Evolutionary conservation across 179 eudicot species (phyloP).

Genomic region (Beta corolliflora): DNA sequence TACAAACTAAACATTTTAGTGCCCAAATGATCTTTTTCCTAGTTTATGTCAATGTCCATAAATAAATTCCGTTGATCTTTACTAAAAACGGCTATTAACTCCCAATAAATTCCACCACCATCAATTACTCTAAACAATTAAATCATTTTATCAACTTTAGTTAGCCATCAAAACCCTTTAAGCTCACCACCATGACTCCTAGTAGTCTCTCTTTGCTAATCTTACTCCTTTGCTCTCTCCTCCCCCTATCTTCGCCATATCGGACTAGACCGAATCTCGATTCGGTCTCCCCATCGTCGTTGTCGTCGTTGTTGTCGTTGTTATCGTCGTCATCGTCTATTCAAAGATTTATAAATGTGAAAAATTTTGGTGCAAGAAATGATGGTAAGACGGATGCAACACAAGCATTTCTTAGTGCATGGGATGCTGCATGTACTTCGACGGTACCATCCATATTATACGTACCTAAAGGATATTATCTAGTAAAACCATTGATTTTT

Average conservation of each 20-base stretch:
- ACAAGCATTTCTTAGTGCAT: conserved; percentile 27
- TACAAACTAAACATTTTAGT: neutral
- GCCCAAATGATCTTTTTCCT: neutral
- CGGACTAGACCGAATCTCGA: neutral
- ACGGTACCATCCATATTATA: neutral
- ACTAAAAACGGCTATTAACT: neutral
- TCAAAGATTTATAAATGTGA: conserved; percentile 22
- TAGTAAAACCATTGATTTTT: conserved; percentile 21
- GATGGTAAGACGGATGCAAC: conserved; percentile 35
- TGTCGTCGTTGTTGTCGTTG: neutral
- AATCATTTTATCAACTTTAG: neutral
- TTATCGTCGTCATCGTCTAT: neutral
- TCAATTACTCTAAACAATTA: neutral
- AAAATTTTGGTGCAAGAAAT: conserved; percentile 32
- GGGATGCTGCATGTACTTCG: conserved; percentile 37
- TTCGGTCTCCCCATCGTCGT: neutral
- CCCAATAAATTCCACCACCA: neutral
- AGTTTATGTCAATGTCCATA: conserved; percentile 6
- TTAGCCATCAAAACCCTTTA: neutral
- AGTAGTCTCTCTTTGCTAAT: neutral
- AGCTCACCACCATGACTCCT: neutral
- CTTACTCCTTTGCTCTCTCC: neutral
- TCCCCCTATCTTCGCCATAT: neutral
- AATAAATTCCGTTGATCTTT: neutral
- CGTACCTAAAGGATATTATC: conserved; percentile 28